These are phyloP conservation scores for Blastobotrys parvus DNA, from an alignment of 805 yeast species.

Conservation along the genomic window DNA sequence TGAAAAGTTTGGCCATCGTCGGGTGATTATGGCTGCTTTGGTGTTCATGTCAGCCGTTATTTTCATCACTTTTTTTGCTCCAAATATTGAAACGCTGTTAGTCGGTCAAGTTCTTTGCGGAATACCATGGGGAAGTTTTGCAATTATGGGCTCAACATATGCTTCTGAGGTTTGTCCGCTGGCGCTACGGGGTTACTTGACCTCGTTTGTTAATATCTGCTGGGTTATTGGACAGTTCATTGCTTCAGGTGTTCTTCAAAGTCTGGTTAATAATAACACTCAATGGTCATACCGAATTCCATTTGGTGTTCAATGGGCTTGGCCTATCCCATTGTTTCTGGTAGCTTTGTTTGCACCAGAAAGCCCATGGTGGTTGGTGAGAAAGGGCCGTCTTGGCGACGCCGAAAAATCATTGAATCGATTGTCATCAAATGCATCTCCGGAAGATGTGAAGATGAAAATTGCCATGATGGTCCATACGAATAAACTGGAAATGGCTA, in stretches of 20 bases:
- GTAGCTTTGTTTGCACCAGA: conserved; percentile 41
- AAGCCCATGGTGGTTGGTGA: conserved; percentile 49
- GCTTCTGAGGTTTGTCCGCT: conserved; percentile 50
- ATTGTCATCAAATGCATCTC: background rate
- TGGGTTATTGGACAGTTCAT: conserved; percentile 53
- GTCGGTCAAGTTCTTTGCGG: conserved; percentile 32
- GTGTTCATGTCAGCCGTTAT: conserved; percentile 32
- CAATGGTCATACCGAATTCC: conserved; percentile 44
- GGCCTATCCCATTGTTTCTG: conserved; percentile 35
- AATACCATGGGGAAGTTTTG: conserved; percentile 47
- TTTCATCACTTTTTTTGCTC: conserved; percentile 40
- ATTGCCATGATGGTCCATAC: conserved; percentile 39
- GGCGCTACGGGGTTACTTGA: conserved; percentile 39
- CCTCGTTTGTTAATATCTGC: conserved; percentile 43
- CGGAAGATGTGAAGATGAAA: conserved; percentile 20
- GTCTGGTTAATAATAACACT: conserved; percentile 22
- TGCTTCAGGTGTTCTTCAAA: conserved; percentile 41
- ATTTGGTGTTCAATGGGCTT: conserved; percentile 52
- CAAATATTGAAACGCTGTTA: conserved; percentile 26
- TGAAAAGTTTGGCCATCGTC: conserved; percentile 39
- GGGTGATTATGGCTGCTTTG: conserved; percentile 32
- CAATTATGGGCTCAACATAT: conserved; percentile 41
- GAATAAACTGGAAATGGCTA: conserved; percentile 25
- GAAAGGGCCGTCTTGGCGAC: conserved; percentile 33
- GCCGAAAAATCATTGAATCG: conserved; percentile 34